Evolutionary conservation across 164 flowering plant species (phyloP), one percentile per base, ranked within the genome.

Genomic region (Vitis labrusca): DNA sequence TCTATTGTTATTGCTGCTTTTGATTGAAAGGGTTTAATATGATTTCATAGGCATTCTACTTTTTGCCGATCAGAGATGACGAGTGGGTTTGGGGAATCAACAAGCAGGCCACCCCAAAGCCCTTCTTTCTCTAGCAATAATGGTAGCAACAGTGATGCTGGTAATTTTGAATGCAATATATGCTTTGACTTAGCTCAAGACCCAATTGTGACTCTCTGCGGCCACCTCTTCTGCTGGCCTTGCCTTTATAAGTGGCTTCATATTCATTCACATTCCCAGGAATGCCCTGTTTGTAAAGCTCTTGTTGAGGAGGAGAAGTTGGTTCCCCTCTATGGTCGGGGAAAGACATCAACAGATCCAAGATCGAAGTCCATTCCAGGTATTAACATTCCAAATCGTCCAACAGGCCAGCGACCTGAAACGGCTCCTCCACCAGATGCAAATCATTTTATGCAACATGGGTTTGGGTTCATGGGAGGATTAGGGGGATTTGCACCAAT

Each of bases 181-280:
- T 88, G 92, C 77, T 81, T 88, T 54, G 92, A 88, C 53, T 80
- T 88, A 60, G 90, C 92, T 10, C 90, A 85, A 73, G 90, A 88
- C 50, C 92, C 92, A 0, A 79, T 88, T 59, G 86, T 86, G 1
- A 88, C 92, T 17, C 68, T 86, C 27, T 88, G 92, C 51, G 92
- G 92, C 9, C 92, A 88, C 69, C 83, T 88, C 10, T 88, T 80
- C 64, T 88, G 92, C 68, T 88, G 92, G 92, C 90, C 92, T 9
- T 88, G 92, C 61, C 84, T 88, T 5, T 88, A 83, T 77, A 80
- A 73, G 49, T 88, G 92, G 92, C 85, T 88, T 4, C 78, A 76
- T 32, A 58, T 65, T 63, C 92, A 88, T 44, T 88, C 92, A 1
- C 83, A 74, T 16, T 80, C 79, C 27, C 82, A 74, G 10, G 90